A percentile compares a stretch with the other conserved stretches of the same genome.
These are phyloP conservation scores for Alloteropsis semialata DNA, from an alignment of 176 grass and related monocot genomes.

Conservation along the genomic window DNA sequence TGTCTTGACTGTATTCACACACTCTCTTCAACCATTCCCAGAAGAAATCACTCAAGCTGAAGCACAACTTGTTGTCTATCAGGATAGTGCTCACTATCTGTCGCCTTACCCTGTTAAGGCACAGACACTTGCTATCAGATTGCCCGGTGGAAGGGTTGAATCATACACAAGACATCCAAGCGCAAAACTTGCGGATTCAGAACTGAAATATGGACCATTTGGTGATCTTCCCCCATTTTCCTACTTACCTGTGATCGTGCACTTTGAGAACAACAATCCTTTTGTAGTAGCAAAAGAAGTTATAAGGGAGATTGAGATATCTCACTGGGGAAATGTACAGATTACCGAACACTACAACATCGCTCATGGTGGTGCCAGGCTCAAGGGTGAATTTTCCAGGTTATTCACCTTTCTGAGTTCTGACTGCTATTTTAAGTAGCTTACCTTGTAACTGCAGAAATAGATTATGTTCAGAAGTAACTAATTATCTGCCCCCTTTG, in stretches of 20 bases:
- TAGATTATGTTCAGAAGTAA: neutral
- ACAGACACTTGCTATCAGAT: conserved; percentile 81
- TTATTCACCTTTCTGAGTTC: conserved; percentile 29
- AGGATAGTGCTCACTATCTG: conserved; percentile 73
- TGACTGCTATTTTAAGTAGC: neutral
- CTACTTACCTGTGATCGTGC: conserved; percentile 64
- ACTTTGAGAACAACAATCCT: conserved; percentile 98
- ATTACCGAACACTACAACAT: conserved; percentile 90
- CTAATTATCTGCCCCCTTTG: conserved; percentile 27
- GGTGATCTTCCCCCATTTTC: conserved; percentile 74
- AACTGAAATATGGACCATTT: conserved; percentile 87
- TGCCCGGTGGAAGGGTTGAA: conserved; percentile 86
- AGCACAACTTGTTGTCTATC: conserved; percentile 87
- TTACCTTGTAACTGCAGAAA: neutral
- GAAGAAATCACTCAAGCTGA: conserved; percentile 97
- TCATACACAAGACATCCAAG: conserved; percentile 86
- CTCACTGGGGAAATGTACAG: conserved; percentile 93
- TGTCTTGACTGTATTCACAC: conserved; percentile 65
- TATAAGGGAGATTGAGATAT: conserved; percentile 91
- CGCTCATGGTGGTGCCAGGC: conserved; percentile 79
- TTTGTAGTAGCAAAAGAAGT: conserved; percentile 87
- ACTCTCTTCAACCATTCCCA: conserved; percentile 86
- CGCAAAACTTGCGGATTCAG: conserved; percentile 67
- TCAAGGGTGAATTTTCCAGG: conserved; percentile 98
- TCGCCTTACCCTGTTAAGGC: conserved; percentile 84